Conservation (phyloP, 306 rosid genomes). For the Corylus avellana region DNA sequence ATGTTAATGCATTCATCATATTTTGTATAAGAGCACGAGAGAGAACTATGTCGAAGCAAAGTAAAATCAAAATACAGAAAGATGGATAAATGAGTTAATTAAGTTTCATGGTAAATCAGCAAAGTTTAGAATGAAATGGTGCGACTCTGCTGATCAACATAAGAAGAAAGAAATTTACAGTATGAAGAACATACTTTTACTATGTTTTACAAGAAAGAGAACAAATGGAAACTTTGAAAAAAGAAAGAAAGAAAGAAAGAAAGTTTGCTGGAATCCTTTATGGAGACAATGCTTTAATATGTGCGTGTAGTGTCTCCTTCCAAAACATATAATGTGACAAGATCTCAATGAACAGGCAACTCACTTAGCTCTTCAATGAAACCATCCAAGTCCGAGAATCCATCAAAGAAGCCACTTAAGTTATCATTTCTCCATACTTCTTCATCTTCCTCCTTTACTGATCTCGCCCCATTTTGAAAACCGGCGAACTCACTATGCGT, state of each 20-base stretch:
- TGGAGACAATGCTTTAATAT: neutral
- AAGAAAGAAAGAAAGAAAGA: neutral
- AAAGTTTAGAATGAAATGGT: neutral
- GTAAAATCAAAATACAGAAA: neutral
- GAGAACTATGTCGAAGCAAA: neutral
- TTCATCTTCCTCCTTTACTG: constrained; percentile 27
- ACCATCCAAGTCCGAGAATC: constrained; percentile 46
- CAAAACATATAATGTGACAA: too few species aligned
- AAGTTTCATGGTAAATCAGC: neutral
- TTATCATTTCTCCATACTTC: constrained; percentile 33
- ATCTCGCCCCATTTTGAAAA: constrained; percentile 19
- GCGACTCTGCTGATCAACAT: too few species aligned
- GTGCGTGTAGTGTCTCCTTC: neutral
- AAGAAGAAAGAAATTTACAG: neutral
- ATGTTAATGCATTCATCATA: neutral
- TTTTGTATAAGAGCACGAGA: neutral
- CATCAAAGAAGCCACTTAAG: constrained; percentile 47
- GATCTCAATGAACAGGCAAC: constrained; percentile 22
- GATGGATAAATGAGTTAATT: neutral
- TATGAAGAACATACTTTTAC: neutral
- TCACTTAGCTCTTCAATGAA: constrained; percentile 42
- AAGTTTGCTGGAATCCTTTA: neutral
- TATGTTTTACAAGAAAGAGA: neutral
- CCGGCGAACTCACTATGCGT: constrained; percentile 23
- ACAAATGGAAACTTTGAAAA: too few species aligned